Evolutionary conservation across 371 early-diverging fungal genomes (phyloP).

Genomic region (Lichtheimia corymbifera): DNA sequence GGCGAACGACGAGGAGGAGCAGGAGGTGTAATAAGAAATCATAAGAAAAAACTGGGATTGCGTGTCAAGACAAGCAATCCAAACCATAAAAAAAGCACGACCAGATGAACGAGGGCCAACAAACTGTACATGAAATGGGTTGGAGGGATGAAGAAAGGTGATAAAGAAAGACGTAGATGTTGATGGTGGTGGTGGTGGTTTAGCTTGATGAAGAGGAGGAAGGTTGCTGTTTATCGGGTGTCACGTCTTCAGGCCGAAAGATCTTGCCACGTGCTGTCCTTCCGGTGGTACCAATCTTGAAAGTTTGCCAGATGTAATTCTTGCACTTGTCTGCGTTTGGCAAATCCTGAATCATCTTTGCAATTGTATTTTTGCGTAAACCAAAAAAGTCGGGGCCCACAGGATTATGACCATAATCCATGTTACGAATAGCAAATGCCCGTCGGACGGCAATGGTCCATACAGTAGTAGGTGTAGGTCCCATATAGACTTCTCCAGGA

Average conservation of each 20-base stretch:
- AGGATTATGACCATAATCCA: slow-evolving; percentile 80
- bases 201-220: neutral
- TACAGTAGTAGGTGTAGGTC: slow-evolving; percentile 55
- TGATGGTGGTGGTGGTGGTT: neutral
- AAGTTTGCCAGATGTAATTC: slow-evolving; percentile 72
- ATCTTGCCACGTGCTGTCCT: slow-evolving; percentile 28
- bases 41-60: too few species aligned
- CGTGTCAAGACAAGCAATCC: too few species aligned
- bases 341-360: slow-evolving; percentile 89
- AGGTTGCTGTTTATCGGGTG: neutral
- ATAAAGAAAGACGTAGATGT: neutral
- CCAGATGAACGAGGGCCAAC: slow-evolving; percentile 1
- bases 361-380: slow-evolving; percentile 84
- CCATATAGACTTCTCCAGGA: slow-evolving; percentile 31
- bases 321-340: slow-evolving; percentile 77
- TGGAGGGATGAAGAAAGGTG: neutral
- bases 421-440: slow-evolving; percentile 71
- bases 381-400: slow-evolving; percentile 95
- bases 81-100: neutral
- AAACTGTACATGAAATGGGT: too few species aligned
- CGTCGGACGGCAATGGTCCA: slow-evolving; percentile 54
- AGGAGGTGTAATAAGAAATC: too few species aligned
- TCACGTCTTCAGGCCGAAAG: slow-evolving; percentile 21
- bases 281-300: slow-evolving; percentile 28
- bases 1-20: too few species aligned